Percentiles rank a stretch among this genome's conserved stretches.
These are phyloP conservation scores for Desmodesmus armatus DNA, from an alignment of 139 green algal genomes.

Conservation along the genomic window DNA sequence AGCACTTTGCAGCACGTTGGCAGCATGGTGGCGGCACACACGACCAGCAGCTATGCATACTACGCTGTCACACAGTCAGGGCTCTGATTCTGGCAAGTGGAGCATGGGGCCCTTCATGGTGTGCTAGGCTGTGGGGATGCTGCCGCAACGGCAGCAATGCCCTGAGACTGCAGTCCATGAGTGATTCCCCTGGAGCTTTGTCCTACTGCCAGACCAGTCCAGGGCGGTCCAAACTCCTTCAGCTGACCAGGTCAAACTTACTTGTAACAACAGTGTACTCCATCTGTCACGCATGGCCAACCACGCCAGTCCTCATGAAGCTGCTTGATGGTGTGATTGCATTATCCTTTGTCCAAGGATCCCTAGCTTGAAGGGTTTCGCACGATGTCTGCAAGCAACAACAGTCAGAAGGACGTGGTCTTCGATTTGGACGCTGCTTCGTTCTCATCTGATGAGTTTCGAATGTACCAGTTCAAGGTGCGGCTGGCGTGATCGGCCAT, in stretches of 20 bases:
- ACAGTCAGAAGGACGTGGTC: constrained; percentile 25
- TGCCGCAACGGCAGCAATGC: too few relatives aligned
- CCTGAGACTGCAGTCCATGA: too few relatives aligned
- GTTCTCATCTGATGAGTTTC: constrained; percentile 81
- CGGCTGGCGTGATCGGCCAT: neutral
- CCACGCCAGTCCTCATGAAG: too few relatives aligned
- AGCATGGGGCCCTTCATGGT: too few relatives aligned
- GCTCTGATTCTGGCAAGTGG: constrained; percentile 5
- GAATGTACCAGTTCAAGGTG: constrained; percentile 90
- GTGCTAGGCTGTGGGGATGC: too few relatives aligned
- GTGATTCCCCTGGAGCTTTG: too few relatives aligned
- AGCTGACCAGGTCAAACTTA: too few relatives aligned
- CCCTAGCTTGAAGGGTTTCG: neutral
- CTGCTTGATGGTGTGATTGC: too few relatives aligned
- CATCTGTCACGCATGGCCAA: too few relatives aligned
- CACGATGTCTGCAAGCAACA: constrained; percentile 19
- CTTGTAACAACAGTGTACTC: too few relatives aligned
- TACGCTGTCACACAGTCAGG: constrained; percentile 17
- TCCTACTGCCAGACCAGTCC: too few relatives aligned
- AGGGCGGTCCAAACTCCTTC: too few relatives aligned
- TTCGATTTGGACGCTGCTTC: constrained; percentile 50
- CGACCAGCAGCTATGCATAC: constrained; percentile 37
- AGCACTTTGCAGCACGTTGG: constrained; percentile 14
- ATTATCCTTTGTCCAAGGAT: neutral
- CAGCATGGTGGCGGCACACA: neutral